Evolutionary conservation across 1,139 yeast species (phyloP).

Genomic region (Suhomyces atakaporum): DNA sequence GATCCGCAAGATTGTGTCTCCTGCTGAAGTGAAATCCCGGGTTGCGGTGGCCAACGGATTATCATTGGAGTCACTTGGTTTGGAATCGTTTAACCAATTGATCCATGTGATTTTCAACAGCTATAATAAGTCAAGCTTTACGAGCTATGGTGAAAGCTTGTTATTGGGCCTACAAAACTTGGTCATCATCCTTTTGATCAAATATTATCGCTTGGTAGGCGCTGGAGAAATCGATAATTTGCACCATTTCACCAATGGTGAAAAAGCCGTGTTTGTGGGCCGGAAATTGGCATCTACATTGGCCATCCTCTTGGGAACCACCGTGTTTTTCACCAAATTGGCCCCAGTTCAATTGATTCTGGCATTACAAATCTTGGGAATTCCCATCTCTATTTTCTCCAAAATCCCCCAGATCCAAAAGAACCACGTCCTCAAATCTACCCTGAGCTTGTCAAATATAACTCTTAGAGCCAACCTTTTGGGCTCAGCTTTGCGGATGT

Average conservation of each 20-base stretch:
- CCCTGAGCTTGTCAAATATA: constrained; percentile 55
- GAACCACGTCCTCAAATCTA: constrained; percentile 50
- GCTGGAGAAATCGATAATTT: constrained; percentile 21
- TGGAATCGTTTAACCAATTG: constrained; percentile 43
- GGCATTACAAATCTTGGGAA: constrained; percentile 49
- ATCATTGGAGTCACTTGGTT: constrained; percentile 37
- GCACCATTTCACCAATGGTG: constrained; percentile 9
- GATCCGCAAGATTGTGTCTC: constrained; percentile 38
- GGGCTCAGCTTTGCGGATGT: constrained; percentile 59
- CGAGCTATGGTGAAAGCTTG: constrained; percentile 46
- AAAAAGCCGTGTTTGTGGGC: constrained; percentile 18
- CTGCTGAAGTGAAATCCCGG: constrained; percentile 28
- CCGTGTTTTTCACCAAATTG: constrained; percentile 33
- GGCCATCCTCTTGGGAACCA: constrained; percentile 29
- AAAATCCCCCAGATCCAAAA: constrained; percentile 58
- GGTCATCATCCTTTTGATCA: constrained; percentile 38
- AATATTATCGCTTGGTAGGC: constrained; percentile 36
- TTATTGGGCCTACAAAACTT: constrained; percentile 45
- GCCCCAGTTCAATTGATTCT: constrained; percentile 35
- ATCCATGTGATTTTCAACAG: constrained; percentile 45
- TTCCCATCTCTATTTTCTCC: constrained; percentile 55
- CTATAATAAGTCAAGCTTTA: constrained; percentile 38
- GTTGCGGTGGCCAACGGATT: constrained; percentile 42
- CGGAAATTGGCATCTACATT: constrained; percentile 20
- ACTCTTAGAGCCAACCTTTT: constrained; percentile 57